These are phyloP conservation scores for Polyporus tsugae DNA, from an alignment of 1,284 basidiomycete genomes.

Conservation along the genomic window DNA sequence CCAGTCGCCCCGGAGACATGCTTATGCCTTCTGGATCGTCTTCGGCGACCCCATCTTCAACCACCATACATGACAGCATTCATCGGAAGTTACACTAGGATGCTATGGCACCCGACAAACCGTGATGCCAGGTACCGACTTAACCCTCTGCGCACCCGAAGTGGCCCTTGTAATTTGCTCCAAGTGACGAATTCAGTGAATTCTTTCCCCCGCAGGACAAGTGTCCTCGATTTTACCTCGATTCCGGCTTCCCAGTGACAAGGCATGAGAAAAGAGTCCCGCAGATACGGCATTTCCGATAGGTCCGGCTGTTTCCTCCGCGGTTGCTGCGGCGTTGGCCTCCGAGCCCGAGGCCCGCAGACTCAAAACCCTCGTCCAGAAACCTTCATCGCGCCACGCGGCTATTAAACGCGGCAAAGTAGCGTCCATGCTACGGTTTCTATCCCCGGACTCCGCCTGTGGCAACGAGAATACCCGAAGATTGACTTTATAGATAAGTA, in stretches of 20 bases:
- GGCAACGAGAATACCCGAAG: slow-evolving; percentile 1
- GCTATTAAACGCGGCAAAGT: slow-evolving; percentile 4
- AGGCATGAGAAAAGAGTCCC: slow-evolving; percentile 2
- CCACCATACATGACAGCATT: not conserved
- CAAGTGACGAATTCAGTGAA: not conserved
- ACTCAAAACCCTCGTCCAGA: not conserved
- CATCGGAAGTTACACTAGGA: not conserved
- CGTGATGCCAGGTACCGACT: slow-evolving; percentile 5
- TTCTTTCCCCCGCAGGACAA: not conserved
- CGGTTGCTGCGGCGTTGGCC: slow-evolving; percentile 4
- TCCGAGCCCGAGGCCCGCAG: slow-evolving; percentile 5
- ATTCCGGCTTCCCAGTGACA: slow-evolving; percentile 6
- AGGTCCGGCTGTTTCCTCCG: slow-evolving; percentile 3
- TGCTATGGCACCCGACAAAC: not conserved
- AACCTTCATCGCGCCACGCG: not conserved
- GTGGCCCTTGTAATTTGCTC: not conserved
- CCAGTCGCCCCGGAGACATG: not conserved
- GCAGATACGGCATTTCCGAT: slow-evolving; percentile 12
- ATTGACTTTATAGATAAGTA: not conserved
- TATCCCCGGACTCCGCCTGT: not conserved
- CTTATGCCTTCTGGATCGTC: not conserved
- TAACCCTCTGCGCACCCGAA: not conserved
- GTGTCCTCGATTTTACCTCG: not conserved
- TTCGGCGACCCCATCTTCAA: not conserved
- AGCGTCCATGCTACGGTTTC: slow-evolving; percentile 6